phyloP scores from a whole-genome alignment of 768 basidiomycete species.

The Boletus speciosus region DNA sequence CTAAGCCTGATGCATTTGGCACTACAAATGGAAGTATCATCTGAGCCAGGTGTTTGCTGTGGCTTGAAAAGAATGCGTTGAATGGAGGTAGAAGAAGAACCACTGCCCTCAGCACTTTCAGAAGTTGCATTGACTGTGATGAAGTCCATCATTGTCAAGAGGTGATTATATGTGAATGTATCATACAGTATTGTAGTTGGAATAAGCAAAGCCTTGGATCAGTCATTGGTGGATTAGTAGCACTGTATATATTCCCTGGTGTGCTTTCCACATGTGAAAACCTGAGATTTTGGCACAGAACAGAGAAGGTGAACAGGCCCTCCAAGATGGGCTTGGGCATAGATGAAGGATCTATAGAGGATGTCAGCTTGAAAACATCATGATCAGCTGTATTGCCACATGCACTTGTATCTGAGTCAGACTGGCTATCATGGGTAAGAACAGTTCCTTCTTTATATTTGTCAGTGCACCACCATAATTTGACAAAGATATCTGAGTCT shows the following conservation, averaged over 20 bases:
- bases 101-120: slow-evolving; percentile 43
- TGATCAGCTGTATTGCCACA: slow-evolving; percentile 12
- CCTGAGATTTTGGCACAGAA: slow-evolving; percentile 43
- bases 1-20: slow-evolving; percentile 80
- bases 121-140: slow-evolving; percentile 79
- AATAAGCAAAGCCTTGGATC: slow-evolving; percentile 84
- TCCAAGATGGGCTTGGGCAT: slow-evolving; percentile 42
- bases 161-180: slow-evolving; percentile 91
- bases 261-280: slow-evolving; percentile 62
- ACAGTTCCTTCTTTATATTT: slow-evolving; percentile 20
- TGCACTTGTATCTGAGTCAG: slow-evolving; percentile 20
- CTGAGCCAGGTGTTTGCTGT: slow-evolving; percentile 40
- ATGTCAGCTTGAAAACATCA: slow-evolving; percentile 2
- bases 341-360: slow-evolving; percentile 13
- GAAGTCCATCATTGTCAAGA: slow-evolving; percentile 90
- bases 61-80: slow-evolving; percentile 44
- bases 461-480: slow-evolving; percentile 37
- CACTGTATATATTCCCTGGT: slow-evolving; percentile 33
- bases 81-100: slow-evolving; percentile 43
- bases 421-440: slow-evolving; percentile 27
- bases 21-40: slow-evolving; percentile 60
- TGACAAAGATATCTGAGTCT: slow-evolving; percentile 37
- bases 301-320: slow-evolving; percentile 72
- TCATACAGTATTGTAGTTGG: slow-evolving; percentile 94
- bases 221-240: slow-evolving; percentile 39